Base-by-base conservation (phyloP, 2,329 filamentous ascomycete genomes). In the Hymenoscyphus repandus region DNA sequence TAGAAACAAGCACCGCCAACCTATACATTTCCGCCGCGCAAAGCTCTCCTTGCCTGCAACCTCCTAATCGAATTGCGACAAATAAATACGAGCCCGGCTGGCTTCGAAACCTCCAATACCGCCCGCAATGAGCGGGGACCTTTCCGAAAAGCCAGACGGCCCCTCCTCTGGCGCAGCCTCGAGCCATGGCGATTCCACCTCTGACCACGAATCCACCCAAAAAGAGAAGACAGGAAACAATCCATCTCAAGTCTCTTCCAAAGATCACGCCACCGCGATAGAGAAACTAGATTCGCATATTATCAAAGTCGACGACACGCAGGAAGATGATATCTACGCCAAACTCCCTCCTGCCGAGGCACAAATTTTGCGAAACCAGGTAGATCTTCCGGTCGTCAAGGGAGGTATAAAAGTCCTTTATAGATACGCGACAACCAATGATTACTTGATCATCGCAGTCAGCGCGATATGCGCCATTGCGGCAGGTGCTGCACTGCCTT, bases 301-400 rank as follows among this genome's bases (percentile, higher is more conserved):
- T 15, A 60, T 69, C 40, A 63, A 69, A 42, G 64, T 69, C 41
- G 42, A 53, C 7, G 53, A 59, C 39, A 62, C 61, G 30, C 56
- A 57, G 27, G 62, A 72, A 3, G 72, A 78, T 47, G 78, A 82
- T 60, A 71, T 78, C 3, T 83, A 80, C 62, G 71, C 72, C 22
- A 80, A 88, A 64, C 73, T 91, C 3, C 79, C 85, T 1, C 68
- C 77, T 7, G 65, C 84, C 52, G 85, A 92, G 68, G 82, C 78
- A 47, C 73, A 76, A 17, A 78, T 92, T 48, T 70, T 93, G 54
- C 82, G 77, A 65, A 74, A 72, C 52, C 88, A 93, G 69, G 74
- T 90, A 55, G 71, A 82, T 45, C 82, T 82, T 0, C 83, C 83
- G 31, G 72, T 78, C 10, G 73, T 83, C 50, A 82, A 82, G 60